A percentile compares a stretch with the other conserved stretches of the same genome.
Conservation (phyloP, 306 rosid species). For the Prunus kanzakura region DNA sequence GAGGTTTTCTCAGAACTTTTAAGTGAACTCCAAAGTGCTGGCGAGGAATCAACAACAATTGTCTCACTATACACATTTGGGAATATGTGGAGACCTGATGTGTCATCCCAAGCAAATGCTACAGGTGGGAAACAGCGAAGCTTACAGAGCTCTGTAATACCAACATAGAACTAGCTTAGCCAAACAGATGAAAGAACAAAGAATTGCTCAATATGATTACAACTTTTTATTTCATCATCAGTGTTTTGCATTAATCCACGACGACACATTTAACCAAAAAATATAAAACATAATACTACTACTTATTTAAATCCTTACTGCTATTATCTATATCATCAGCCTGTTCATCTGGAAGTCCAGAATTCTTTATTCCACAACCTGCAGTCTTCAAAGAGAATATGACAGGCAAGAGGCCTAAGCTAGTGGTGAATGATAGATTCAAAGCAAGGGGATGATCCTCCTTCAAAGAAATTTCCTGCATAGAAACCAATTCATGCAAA, state of each 20-base stretch:
- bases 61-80: conserved; percentile 69
- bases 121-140: conserved; percentile 96
- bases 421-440: conserved; percentile 68
- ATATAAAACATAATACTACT: conserved; percentile 21
- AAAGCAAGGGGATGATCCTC: conserved; percentile 91
- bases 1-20: conserved; percentile 63
- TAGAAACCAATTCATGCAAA: conserved; percentile 18
- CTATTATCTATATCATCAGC: conserved; percentile 69
- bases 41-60: conserved; percentile 83
- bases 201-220: conserved; percentile 3
- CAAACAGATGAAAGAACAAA: conserved; percentile 3
- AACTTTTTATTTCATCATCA: not conserved
- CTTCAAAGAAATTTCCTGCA: conserved; percentile 72
- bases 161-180: conserved; percentile 28
- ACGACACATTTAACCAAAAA: not conserved
- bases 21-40: conserved; percentile 75
- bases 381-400: conserved; percentile 73
- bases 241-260: not conserved
- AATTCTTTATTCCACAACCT: conserved; percentile 79
- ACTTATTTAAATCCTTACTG: conserved; percentile 43
- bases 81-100: conserved; percentile 80
- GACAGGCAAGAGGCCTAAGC: conserved; percentile 94
- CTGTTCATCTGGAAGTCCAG: conserved; percentile 78
- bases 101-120: conserved; percentile 94
- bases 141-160: conserved; percentile 78